Base-by-base conservation (phyloP, 2,329 filamentous ascomycete genomes). In the Alternaria novae-zelandiae region DNA sequence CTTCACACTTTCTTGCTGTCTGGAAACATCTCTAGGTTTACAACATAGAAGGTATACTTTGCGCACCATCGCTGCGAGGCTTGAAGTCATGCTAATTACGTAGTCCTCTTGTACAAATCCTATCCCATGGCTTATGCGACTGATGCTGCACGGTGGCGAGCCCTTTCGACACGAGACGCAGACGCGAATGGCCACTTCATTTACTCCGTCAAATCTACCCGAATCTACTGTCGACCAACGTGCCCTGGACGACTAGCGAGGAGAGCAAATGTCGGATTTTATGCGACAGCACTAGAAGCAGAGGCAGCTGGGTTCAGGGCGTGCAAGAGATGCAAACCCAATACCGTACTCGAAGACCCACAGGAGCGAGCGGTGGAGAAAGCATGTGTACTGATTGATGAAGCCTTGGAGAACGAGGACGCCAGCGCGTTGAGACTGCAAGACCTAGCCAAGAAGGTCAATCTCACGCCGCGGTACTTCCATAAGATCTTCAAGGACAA, bases 141-240 rank as follows among this genome's bases (percentile, higher is more conserved):
- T 23, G 72, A 78, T 15, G 63, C 70, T 20, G 65, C 72, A 32
- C 78, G 79, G 12, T 81, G 77, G 78, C 74, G 73, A 36, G 84
- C 84, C 61, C 77, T 86, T 46, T 76, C 79, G 50, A 78, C 74
- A 58, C 82, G 84, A 53, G 82, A 86, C 63, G 57, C 80, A 32
- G 73, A 77, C 20, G 81, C 82, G 20, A 80, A 82, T 55, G 76
- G 76, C 4, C 70, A 78, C 28, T 88, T 88, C 75, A 81, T 88
- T 65, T 88, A 88, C 78, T 82, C 79, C 17, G 86, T 88, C n/a
- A 81, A 82, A 57, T 85, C 85, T 1, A 88, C 86, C 4, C 81
- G 80, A 47, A 86, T 87, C 54, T 90, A 88, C 77, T 90, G 88
- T 74, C 84, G 88, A 2, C 87, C 88, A 2, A 87, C 83, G 20